Evolutionary conservation across 257 asterid genomes (phyloP).

Genomic region (Penstemon eatonii): DNA sequence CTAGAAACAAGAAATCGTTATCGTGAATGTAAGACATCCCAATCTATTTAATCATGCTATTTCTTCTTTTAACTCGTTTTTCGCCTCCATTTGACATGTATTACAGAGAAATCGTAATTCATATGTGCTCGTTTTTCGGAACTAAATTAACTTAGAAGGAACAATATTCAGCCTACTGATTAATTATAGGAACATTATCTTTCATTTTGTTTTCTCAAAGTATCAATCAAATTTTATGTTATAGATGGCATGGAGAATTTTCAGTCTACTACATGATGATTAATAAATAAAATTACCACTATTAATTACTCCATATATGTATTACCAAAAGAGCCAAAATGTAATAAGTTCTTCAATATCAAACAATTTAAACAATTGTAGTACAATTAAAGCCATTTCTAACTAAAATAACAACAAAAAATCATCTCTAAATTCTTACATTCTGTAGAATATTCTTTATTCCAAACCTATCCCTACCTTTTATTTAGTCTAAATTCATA

Average conservation of each 20-base stretch:
- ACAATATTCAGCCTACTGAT: background rate
- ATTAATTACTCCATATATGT: background rate
- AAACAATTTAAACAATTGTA: background rate
- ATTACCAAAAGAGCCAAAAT: slow-evolving; percentile 20
- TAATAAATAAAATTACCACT: background rate
- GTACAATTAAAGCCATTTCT: background rate
- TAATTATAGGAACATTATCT: slow-evolving; percentile 1
- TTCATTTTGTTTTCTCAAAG: background rate
- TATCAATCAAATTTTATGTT: slow-evolving; percentile 1
- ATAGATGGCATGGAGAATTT: slow-evolving; percentile 8
- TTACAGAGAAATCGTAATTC: no score
- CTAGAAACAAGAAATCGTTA: background rate
- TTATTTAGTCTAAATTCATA: background rate
- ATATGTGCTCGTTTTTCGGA: no score
- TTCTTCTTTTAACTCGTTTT: no score
- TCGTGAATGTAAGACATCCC: no score
- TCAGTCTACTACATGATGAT: background rate
- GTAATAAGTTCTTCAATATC: slow-evolving; percentile 12
- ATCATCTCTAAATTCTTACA: background rate
- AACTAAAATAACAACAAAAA: no score
- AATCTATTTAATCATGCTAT: no score
- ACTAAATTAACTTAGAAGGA: no score
- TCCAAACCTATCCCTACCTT: background rate
- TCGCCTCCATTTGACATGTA: no score
- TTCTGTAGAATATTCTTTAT: no score